Evolutionary conservation across 768 basidiomycete species (phyloP).

Genomic region (Gyrodon lividus): DNA sequence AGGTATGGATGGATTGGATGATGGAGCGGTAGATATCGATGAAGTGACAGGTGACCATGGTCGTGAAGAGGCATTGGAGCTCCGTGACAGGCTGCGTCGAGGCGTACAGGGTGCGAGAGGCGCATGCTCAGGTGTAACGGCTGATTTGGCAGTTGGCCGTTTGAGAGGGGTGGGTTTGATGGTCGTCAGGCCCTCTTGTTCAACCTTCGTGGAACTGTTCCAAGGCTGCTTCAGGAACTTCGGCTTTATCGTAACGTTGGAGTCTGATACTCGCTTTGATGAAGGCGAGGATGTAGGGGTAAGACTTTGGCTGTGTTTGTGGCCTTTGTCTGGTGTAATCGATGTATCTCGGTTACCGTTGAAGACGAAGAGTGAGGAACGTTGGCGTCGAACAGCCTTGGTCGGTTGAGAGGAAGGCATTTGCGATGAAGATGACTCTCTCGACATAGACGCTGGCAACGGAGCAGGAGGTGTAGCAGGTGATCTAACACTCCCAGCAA

Average conservation of each 20-base stretch:
- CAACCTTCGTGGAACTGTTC: constrained; percentile 83
- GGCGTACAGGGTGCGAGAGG: constrained; percentile 51
- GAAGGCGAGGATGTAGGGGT: constrained; percentile 69
- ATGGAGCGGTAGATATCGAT: constrained; percentile 67
- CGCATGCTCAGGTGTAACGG: constrained; percentile 40
- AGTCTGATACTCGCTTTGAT: constrained; percentile 35
- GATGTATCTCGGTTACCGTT: constrained; percentile 45
- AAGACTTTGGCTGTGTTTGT: constrained; percentile 69
- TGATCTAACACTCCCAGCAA: constrained; percentile 49
- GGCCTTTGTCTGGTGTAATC: constrained; percentile 55
- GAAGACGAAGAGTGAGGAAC: constrained; percentile 61
- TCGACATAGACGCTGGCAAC: constrained; percentile 37
- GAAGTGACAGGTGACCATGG: constrained; percentile 80
- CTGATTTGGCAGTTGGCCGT: constrained; percentile 47
- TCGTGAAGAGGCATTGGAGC: constrained; percentile 74
- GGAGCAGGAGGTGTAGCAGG: constrained; percentile 45
- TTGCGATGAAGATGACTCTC: constrained; percentile 37
- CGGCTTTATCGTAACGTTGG: constrained; percentile 42
- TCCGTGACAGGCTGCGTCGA: constrained; percentile 66
- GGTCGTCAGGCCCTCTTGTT: constrained; percentile 46
- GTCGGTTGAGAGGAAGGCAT: constrained; percentile 56
- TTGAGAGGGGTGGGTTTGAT: constrained; percentile 51
- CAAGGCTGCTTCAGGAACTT: constrained; percentile 52
- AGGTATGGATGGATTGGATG: constrained; percentile 41
- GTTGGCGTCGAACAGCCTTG: constrained; percentile 47